Evolutionary conservation across 2,329 filamentous ascomycete species (phyloP), one percentile per base, ranked within the genome.

Genomic region (Aspergillus piperis): DNA sequence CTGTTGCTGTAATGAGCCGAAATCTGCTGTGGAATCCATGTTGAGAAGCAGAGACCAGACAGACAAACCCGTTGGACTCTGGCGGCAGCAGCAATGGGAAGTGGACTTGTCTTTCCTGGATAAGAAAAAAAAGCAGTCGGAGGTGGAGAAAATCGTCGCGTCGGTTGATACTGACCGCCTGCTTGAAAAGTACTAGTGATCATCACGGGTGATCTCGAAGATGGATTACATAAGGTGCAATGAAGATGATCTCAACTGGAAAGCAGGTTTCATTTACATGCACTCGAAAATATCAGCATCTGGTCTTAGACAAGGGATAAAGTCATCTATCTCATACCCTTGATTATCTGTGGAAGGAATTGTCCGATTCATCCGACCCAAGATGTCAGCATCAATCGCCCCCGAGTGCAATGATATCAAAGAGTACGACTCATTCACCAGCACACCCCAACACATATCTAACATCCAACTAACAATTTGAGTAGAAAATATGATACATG

Each of bases 331-430:
- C 21, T 54, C 17, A 27, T 42, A 41, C 52, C 17, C 32, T n/a
- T 25, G 11, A n/a, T 19, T 23, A 7, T 47, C 3, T 30, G 11
- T 21, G 15, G 19, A 17, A 5, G 10, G 30, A 3, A 10, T 10
- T 17, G 8, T 41, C 8, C 15, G 36, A 17, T 15, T 3, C 27
- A 23, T 27, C 19, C 11, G 23, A 11, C 23, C 5, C 68, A 79
- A 62, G 10, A 97, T 98, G 95, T 96, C 95, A 60, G 91, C 94
- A 60, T 99, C 95, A 54, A 84, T 99, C 68, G 93, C 94, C 53
- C 90, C 93, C 21, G 92, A 97, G 78, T 98, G 94, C 76, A 97
- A 97, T 69, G 90, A 96, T 72, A 86, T 94, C 66, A 98, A 98
- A 80, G 94, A 97, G 94, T 97, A 80, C 71, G 88, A 75, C 21